Base-by-base conservation (phyloP, 2,329 filamentous ascomycete species). In the Ophiostoma ulmi region DNA sequence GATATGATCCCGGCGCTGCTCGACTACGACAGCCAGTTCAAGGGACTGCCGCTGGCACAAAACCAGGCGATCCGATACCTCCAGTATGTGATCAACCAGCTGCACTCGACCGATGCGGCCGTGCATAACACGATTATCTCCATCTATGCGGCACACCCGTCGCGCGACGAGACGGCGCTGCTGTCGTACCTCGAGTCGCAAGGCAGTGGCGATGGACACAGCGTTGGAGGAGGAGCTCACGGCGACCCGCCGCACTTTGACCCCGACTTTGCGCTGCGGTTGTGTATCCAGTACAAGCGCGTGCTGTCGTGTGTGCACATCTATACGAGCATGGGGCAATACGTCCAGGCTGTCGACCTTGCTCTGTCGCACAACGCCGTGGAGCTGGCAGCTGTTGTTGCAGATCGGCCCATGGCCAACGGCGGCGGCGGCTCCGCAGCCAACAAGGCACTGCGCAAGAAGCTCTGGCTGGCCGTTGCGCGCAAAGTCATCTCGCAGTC, bases 111-210 rank as follows among this genome's bases (percentile, higher is more conserved):
- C 72, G 86, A 94, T 76, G 89, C 95, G 2, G 94, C 95, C 1
- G 90, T 99, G 13, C 95, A 99, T 82, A 99, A 99, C 79, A 98
- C 95, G 0, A 87, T 99, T 6, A 92, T 99, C 67, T 97, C 94
- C 10, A 94, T 99, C 69, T 97, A 97, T 78, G 95, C 95, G 17
- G 93, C 94, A 0, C 90, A 95, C 75, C 84, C 90, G 2, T 93
- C 92, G 2, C 86, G 87, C 70, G 93, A 97, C 71, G 95, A 99
- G 81, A 89, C 91, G 0, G 91, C 91, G 0, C 86, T 99, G 1
- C 86, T 98, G 58, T 87, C 90, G 7, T 99, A 99, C 77, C 88
- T 99, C 7, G 91, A 97, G 79, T 90, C 91, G 0, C 94, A 99
- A 80, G 92, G 92, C 39, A 89, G 92, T 68, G 91, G 95, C 14